Evolutionary conservation across 1,284 basidiomycete species (phyloP).

Genomic region (Hypsizygus ulmarius): DNA sequence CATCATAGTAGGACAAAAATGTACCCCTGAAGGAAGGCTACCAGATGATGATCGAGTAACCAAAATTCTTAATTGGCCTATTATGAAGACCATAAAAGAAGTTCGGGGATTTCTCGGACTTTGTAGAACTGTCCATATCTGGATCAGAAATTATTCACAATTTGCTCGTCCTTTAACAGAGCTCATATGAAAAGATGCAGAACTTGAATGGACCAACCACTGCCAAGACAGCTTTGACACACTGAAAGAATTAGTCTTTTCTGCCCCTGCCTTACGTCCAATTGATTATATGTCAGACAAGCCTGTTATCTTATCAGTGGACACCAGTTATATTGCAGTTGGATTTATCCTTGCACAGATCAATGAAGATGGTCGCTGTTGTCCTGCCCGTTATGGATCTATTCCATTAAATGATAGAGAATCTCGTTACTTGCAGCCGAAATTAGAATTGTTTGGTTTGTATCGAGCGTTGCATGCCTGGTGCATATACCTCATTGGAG

Average conservation of each 20-base stretch:
- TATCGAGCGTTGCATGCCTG: slow-evolving; percentile 23
- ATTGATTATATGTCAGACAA: slow-evolving; percentile 29
- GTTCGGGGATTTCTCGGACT: slow-evolving; percentile 27
- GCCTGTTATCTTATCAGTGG: slow-evolving; percentile 28
- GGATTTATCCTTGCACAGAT: slow-evolving; percentile 32
- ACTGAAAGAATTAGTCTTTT: slow-evolving; percentile 26
- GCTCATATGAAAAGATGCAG: slow-evolving; percentile 21
- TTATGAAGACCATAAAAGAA: slow-evolving; percentile 16
- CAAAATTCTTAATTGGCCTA: slow-evolving; percentile 31
- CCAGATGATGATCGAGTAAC: slow-evolving; percentile 8
- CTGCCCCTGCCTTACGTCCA: slow-evolving; percentile 22
- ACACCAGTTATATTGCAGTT: slow-evolving; percentile 23
- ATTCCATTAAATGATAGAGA: slow-evolving; percentile 29
- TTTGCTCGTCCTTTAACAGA: slow-evolving; percentile 24
- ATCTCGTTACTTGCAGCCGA: slow-evolving; percentile 31
- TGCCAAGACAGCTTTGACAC: slow-evolving; percentile 25
- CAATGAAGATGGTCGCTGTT: slow-evolving; percentile 18
- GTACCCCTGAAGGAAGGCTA: neutral
- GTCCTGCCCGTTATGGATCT: slow-evolving; percentile 28
- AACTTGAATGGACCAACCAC: slow-evolving; percentile 26
- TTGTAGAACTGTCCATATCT: slow-evolving; percentile 26
- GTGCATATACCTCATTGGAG: slow-evolving; percentile 27
- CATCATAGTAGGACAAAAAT: neutral
- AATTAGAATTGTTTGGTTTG: slow-evolving; percentile 31
- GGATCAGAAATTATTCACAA: slow-evolving; percentile 26